Conservation (phyloP, 176 grass and related monocot genomes). For the Echinochloa phyllopogon region DNA sequence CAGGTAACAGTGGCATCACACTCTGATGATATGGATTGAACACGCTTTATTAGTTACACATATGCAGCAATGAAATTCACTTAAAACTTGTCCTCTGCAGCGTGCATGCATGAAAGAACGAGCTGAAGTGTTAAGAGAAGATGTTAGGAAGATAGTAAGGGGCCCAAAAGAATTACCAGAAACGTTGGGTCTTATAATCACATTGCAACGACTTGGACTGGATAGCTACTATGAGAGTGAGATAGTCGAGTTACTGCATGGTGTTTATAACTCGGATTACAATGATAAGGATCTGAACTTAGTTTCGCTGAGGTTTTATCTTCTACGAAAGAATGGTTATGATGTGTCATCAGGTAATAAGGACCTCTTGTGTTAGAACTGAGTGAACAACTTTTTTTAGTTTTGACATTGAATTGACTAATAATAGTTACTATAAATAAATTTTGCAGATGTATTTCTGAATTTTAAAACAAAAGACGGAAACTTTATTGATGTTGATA, state of each 20-base stretch:
- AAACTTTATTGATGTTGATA: neutral
- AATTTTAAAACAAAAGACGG: neutral
- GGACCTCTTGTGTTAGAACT: neutral
- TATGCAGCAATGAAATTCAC: neutral
- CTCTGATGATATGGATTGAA: neutral
- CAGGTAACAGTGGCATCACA: neutral
- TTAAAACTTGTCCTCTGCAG: neutral
- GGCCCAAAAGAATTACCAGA: neutral
- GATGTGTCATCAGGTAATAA: slow-evolving; percentile 22
- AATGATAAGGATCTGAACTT: slow-evolving; percentile 10
- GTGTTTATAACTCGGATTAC: slow-evolving; percentile 23
- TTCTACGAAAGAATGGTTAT: slow-evolving; percentile 44
- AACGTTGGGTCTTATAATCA: slow-evolving; percentile 33
- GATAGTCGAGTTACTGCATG: slow-evolving; percentile 20
- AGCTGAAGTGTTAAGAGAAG: neutral
- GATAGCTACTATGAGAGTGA: slow-evolving; percentile 39
- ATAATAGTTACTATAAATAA: neutral
- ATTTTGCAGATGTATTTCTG: neutral
- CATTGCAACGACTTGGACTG: slow-evolving; percentile 45
- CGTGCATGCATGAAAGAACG: neutral
- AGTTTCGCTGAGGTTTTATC: slow-evolving; percentile 45
- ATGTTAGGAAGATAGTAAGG: slow-evolving; percentile 19
- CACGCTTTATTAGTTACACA: neutral
- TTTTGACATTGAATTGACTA: neutral
- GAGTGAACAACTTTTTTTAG: neutral